phyloP scores from a whole-genome alignment of 176 grass and related monocot genomes.

The Elaeis guineensis region DNA sequence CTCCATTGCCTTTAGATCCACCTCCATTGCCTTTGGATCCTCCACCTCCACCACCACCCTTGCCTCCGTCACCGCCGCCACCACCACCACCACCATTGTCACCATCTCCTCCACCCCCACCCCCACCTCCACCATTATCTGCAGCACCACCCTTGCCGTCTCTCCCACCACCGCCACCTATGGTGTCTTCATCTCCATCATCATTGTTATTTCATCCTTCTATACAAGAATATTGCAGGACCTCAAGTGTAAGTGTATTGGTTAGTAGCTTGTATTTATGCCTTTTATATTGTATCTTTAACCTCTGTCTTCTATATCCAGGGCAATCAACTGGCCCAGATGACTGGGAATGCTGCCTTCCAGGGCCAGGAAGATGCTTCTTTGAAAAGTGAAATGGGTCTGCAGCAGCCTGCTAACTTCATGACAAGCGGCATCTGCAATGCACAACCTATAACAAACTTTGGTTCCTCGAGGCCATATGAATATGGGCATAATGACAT shows the following conservation, averaged over 20 bases:
- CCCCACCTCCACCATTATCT: slow-evolving; percentile 44
- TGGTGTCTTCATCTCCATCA: slow-evolving; percentile 33
- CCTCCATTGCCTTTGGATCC: slow-evolving; percentile 24
- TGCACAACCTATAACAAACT: slow-evolving; percentile 40
- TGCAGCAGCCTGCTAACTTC: slow-evolving; percentile 27
- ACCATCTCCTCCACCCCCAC: slow-evolving; percentile 39
- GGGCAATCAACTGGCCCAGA: slow-evolving; percentile 43
- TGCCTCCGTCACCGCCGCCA: slow-evolving; percentile 64
- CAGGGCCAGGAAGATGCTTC: slow-evolving; percentile 38
- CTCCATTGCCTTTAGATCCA: slow-evolving; percentile 56
- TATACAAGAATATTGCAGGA: slow-evolving; percentile 51
- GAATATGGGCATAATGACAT: slow-evolving; percentile 62
- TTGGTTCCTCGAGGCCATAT: slow-evolving; percentile 33
- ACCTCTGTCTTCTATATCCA: slow-evolving; percentile 18
- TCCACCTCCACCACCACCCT: slow-evolving; percentile 31
- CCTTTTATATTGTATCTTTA: neutral
- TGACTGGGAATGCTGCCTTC: slow-evolving; percentile 39
- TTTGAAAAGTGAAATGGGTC: slow-evolving; percentile 13
- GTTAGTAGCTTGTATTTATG: neutral
- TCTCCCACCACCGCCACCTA: slow-evolving; percentile 19
- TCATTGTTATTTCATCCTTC: slow-evolving; percentile 46
- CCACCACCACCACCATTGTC: slow-evolving; percentile 43
- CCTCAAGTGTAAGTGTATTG: slow-evolving; percentile 48
- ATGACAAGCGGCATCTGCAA: slow-evolving; percentile 42
- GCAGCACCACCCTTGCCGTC: slow-evolving; percentile 52